phyloP scores from a whole-genome alignment of 768 basidiomycete genomes.

The Amylocystis lapponica region DNA sequence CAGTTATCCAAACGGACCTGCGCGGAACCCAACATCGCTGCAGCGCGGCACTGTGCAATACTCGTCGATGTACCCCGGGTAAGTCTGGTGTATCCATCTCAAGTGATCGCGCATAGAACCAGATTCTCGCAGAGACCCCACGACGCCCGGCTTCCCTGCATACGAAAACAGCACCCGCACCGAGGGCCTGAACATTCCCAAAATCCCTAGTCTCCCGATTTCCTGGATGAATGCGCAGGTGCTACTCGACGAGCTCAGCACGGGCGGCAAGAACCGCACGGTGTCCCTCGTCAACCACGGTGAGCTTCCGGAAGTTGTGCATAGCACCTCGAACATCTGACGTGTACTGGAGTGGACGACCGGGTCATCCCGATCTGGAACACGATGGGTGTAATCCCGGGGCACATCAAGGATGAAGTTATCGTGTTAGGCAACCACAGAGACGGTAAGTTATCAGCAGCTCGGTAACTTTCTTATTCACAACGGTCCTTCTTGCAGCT shows the following conservation, averaged over 20 bases:
- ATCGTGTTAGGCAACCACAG: conserved; percentile 86
- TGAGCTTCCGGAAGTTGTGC: too few species aligned
- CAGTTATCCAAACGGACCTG: conserved; percentile 80
- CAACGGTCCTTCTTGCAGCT: not conserved
- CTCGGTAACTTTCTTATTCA: too few species aligned
- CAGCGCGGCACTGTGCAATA: conserved; percentile 83
- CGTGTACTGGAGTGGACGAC: conserved; percentile 76
- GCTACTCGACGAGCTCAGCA: conserved; percentile 43
- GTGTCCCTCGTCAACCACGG: conserved; percentile 58
- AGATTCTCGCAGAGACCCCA: conserved; percentile 51
- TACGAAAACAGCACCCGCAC: conserved; percentile 73
- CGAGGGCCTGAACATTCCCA: conserved; percentile 56
- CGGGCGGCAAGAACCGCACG: conserved; percentile 36
- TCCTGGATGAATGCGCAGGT: conserved; percentile 78
- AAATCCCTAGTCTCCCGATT: conserved; percentile 82
- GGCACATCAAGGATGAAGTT: conserved; percentile 77
- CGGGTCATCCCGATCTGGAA: conserved; percentile 91
- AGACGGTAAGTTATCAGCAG: conserved; percentile 52
- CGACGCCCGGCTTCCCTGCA: conserved; percentile 83
- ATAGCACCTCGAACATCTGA: too few species aligned
- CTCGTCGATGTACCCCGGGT: conserved; percentile 51
- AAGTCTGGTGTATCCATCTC: not conserved
- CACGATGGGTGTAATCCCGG: conserved; percentile 76
- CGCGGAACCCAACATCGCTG: conserved; percentile 77
- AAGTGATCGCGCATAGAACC: not conserved